Conservation (phyloP, 169 alveolate genomes). For the Eimeria brunetti region DNA sequence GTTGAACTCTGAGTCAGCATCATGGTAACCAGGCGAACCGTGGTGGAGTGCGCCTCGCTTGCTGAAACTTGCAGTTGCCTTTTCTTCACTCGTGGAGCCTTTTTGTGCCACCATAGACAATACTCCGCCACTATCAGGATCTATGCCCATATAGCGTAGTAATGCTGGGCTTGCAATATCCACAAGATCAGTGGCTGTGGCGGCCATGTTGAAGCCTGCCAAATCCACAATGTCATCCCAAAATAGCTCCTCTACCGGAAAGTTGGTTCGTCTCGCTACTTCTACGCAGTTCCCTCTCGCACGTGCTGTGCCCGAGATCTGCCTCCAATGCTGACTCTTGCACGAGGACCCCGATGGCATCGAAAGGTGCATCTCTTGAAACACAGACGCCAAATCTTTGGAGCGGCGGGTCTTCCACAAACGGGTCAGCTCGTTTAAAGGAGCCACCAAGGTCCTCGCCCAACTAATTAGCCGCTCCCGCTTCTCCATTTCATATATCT, state of each 20-base stretch:
- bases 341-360: background rate
- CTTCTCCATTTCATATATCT: background rate
- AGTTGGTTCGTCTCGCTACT: constrained; percentile 46
- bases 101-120: background rate
- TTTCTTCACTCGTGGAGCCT: background rate
- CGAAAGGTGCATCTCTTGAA: background rate
- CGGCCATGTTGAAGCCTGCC: constrained; percentile 15
- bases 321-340: constrained; percentile 15
- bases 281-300: constrained; percentile 28
- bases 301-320: constrained; percentile 23
- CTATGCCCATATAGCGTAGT: constrained; percentile 47
- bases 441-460: constrained; percentile 36
- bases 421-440: constrained; percentile 10
- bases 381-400: background rate
- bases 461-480: constrained; percentile 32
- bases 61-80: background rate
- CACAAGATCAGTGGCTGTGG: constrained; percentile 30
- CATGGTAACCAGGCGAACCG: background rate
- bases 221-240: constrained; percentile 34
- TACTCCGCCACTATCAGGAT: constrained; percentile 19
- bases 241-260: constrained; percentile 41
- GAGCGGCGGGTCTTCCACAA: constrained; percentile 42
- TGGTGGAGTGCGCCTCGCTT: background rate
- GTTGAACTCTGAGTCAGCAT: background rate
- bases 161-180: constrained; percentile 46